Evolutionary conservation across 805 yeast species (phyloP), one percentile per base, ranked within the genome.

Genomic region (Ogataea chonburiensis): DNA sequence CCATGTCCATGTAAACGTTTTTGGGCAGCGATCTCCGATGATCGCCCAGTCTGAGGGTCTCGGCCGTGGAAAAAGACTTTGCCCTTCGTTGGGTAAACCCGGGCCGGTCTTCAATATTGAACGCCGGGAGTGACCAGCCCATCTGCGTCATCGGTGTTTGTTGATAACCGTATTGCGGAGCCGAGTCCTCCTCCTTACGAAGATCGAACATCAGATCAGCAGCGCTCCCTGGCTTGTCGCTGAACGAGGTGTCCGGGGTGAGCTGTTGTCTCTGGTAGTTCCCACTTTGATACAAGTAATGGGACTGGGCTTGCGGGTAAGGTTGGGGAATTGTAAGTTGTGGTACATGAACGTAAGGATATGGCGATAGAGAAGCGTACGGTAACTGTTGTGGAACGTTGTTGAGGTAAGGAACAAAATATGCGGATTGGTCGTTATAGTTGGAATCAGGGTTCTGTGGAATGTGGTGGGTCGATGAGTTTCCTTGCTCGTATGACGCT

Each of bases 101-200:
- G 12, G 24, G 17, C 23, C 39, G 24, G 24, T 37, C 36, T 13
- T 37, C 36, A 25, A 17, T 4, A 11, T 12, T 11, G n/a, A 21
- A 26, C 13, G 31, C 34, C 11, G 33, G 33, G n/a, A 32, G 9
- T 9, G 33, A 12, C 37, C 33, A 31, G 22, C 28, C 25, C 9
- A 27, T 7, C 8, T 21, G 16, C 24, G 28, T n/a, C 21, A 24
- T 11, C 5, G 20, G 22, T 5, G 37, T 26, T 23, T 17, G 36
- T 11, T 28, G 43, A 18, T 29, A 37, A 7, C 31, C 40, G 29
- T 31, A 40, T 9, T 37, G 34, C 12, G 30, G 37, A n/a, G 30
- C 45, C 9, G 35, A 22, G 7, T 42, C 43, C 5, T 46, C 50
- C 14, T 46, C 50, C 11, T 32, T 23, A 28, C 33, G 42, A 32